These are phyloP conservation scores for Coriolopsis trogii DNA, from an alignment of 1,284 basidiomycete species.

Conservation along the genomic window DNA sequence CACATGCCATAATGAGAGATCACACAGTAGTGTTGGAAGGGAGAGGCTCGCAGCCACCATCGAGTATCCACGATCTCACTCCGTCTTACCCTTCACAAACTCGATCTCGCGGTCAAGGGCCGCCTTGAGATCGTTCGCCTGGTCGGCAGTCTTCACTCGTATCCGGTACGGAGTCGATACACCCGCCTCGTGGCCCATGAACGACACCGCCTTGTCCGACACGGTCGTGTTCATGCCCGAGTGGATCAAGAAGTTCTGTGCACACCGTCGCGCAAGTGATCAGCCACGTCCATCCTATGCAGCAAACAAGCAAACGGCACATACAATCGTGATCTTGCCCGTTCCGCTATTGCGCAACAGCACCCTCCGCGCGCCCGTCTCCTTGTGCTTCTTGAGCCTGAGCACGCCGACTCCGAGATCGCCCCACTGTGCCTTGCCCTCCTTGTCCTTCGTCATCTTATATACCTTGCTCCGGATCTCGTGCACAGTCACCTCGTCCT, in stretches of 20 bases:
- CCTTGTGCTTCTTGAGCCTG: constrained; percentile 72
- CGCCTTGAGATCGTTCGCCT: constrained; percentile 59
- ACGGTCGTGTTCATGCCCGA: constrained; percentile 52
- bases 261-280: background rate
- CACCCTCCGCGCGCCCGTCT: constrained; percentile 54
- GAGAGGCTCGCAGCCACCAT: too few species aligned
- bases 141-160: constrained; percentile 63
- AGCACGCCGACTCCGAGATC: constrained; percentile 65
- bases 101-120: constrained; percentile 67
- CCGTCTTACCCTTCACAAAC: constrained; percentile 33
- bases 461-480: constrained; percentile 66
- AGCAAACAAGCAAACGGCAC: constrained; percentile 34
- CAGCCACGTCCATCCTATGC: background rate
- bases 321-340: constrained; percentile 71
- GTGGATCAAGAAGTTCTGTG: constrained; percentile 73
- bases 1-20: too few species aligned
- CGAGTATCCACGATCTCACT: constrained; percentile 1
- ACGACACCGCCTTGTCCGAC: constrained; percentile 55
- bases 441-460: constrained; percentile 54
- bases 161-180: constrained; percentile 62
- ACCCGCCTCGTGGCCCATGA: constrained; percentile 71
- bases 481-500: constrained; percentile 75
- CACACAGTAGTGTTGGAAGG: too few species aligned
- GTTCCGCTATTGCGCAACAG: constrained; percentile 71
- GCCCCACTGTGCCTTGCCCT: constrained; percentile 57